A percentile compares a stretch with the other conserved stretches of the same genome.
phyloP scores from a whole-genome alignment of 495 filamentous ascomycete species.

The Coniosporium apollinis region DNA sequence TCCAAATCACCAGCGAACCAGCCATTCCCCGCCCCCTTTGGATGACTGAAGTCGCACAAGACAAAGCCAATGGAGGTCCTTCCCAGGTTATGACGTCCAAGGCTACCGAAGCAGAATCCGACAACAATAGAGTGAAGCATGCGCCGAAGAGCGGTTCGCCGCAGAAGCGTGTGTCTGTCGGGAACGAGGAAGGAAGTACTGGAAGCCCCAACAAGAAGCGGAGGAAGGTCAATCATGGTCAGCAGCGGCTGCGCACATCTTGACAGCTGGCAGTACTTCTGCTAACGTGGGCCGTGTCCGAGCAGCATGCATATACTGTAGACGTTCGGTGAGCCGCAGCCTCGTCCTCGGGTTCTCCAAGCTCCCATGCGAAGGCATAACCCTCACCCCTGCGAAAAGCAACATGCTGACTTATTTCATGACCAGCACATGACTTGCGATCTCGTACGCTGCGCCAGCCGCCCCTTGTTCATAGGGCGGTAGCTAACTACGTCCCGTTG shows the following conservation, averaged over 20 bases:
- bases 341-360: constrained; percentile 7
- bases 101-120: too few relatives aligned
- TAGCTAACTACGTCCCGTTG: constrained; percentile 10
- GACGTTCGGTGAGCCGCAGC: constrained; percentile 73
- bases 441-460: constrained; percentile 58
- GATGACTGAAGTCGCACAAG: too few relatives aligned
- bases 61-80: too few relatives aligned
- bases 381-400: constrained; percentile 1
- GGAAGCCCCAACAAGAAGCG: too few relatives aligned
- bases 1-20: too few relatives aligned
- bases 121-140: too few relatives aligned
- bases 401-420: constrained; percentile 23
- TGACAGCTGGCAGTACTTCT: constrained; percentile 18
- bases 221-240: constrained; percentile 99
- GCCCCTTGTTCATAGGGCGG: constrained; percentile 20
- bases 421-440: constrained; percentile 99
- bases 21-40: too few relatives aligned
- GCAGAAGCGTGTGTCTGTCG: too few relatives aligned
- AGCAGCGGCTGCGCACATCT: constrained; percentile 10
- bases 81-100: too few relatives aligned
- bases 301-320: constrained; percentile 96
- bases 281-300: constrained; percentile 15
- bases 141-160: too few relatives aligned
- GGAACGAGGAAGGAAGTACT: too few relatives aligned
- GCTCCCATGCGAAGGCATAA: constrained; percentile 1